Evolutionary conservation across 257 asterid species (phyloP).

Genomic region (Anisodus tanguticus): DNA sequence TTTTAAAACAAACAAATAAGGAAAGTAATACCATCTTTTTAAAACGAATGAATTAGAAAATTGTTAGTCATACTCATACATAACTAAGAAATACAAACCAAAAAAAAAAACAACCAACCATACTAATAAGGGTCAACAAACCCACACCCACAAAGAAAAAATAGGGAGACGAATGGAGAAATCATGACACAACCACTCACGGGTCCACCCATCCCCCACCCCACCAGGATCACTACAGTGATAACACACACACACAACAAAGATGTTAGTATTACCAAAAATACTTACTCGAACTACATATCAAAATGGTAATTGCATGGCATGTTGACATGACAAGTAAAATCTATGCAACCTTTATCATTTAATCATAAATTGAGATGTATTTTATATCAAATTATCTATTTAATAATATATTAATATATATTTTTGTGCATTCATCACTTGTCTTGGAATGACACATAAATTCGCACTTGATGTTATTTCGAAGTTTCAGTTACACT

Average conservation of each 20-base stretch:
- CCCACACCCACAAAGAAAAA: slow-evolving; percentile 9
- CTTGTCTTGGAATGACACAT: no score
- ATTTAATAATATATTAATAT: no score
- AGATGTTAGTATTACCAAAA: background rate
- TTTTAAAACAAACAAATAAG: no score
- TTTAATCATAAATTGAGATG: background rate
- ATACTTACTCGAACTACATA: background rate
- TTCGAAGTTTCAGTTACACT: no score
- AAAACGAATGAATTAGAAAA: no score
- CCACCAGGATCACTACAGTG: background rate
- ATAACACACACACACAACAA: background rate
- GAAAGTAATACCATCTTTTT: no score
- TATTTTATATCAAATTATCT: background rate
- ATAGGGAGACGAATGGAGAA: slow-evolving; percentile 27
- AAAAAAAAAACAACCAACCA: background rate
- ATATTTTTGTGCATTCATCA: no score
- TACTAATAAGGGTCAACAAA: slow-evolving; percentile 33
- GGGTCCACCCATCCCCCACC: slow-evolving; percentile 46
- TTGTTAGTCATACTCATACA: background rate
- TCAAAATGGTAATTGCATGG: background rate
- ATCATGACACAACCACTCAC: slow-evolving; percentile 51
- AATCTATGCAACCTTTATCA: background rate
- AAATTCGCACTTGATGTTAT: no score
- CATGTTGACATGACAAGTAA: background rate
- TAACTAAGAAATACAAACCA: background rate